Conservation (phyloP, 768 basidiomycete species). For the Lentinula aciculospora region DNA sequence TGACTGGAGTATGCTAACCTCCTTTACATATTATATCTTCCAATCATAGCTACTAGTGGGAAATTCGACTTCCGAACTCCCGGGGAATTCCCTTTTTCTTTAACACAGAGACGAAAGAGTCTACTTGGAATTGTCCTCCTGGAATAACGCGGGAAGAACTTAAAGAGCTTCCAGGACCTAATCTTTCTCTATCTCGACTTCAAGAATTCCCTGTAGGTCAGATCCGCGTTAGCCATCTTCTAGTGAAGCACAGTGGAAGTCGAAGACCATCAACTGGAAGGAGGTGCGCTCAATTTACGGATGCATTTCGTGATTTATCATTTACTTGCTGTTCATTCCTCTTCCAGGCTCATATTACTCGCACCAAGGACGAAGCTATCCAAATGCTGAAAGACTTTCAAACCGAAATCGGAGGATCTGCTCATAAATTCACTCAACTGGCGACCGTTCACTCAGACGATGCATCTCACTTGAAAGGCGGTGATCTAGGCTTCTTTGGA, state of each 20-base stretch:
- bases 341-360: slow-evolving; percentile 69
- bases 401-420: slow-evolving; percentile 50
- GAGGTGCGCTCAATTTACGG: slow-evolving; percentile 64
- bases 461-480: slow-evolving; percentile 73
- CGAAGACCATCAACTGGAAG: slow-evolving; percentile 78
- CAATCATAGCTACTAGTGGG: slow-evolving; percentile 68
- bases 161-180: slow-evolving; percentile 59
- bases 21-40: too few species aligned
- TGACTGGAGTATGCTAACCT: too few species aligned
- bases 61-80: slow-evolving; percentile 82
- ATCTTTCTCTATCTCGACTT: slow-evolving; percentile 34
- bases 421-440: slow-evolving; percentile 67
- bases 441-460: slow-evolving; percentile 83
- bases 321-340: too few species aligned
- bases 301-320: slow-evolving; percentile 1
- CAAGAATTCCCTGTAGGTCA: slow-evolving; percentile 35
- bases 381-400: slow-evolving; percentile 66
- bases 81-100: slow-evolving; percentile 83
- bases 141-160: slow-evolving; percentile 60
- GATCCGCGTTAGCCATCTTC: slow-evolving; percentile 91
- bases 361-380: slow-evolving; percentile 85
- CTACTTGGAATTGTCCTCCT: slow-evolving; percentile 74
- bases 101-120: slow-evolving; percentile 64
- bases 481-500: slow-evolving; percentile 86
- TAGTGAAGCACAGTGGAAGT: slow-evolving; percentile 87